Percentiles rank a stretch among this genome's conserved stretches.
phyloP scores from a whole-genome alignment of 805 yeast species.

The Candida rishiriensis region DNA sequence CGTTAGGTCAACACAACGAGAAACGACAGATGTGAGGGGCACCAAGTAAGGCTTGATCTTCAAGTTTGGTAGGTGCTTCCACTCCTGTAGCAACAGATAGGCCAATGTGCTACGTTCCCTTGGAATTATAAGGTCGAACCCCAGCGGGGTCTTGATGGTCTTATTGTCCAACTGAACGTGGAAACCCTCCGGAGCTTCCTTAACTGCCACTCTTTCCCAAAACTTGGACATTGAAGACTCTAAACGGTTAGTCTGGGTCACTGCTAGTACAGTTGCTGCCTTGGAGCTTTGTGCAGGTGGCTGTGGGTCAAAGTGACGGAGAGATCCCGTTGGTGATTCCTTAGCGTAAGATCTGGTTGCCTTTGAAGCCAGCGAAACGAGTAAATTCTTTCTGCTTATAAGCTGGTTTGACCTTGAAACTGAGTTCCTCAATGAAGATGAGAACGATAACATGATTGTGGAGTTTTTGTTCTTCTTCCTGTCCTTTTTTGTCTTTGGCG shows the following conservation, averaged over 20 bases:
- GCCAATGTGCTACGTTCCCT: conserved; percentile 58
- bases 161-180: conserved; percentile 68
- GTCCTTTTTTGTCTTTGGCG: too few relatives aligned
- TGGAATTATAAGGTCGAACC: conserved; percentile 66
- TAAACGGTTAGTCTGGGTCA: conserved; percentile 63
- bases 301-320: conserved; percentile 7
- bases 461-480: too few relatives aligned
- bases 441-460: too few relatives aligned
- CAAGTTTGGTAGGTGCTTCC: conserved; percentile 69
- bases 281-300: background rate
- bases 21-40: conserved; percentile 82
- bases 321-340: conserved; percentile 9
- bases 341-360: conserved; percentile 8
- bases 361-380: too few relatives aligned
- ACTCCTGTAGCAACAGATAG: conserved; percentile 75
- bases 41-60: conserved; percentile 71
- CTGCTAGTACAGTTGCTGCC: conserved; percentile 43
- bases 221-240: conserved; percentile 67
- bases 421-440: too few relatives aligned
- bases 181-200: conserved; percentile 31
- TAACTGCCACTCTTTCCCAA: conserved; percentile 68
- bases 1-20: conserved; percentile 79
- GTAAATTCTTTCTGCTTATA: too few relatives aligned
- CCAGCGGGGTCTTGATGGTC: conserved; percentile 80
- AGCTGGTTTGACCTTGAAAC: too few relatives aligned